Percentiles rank a stretch among this genome's conserved stretches.
phyloP scores from a whole-genome alignment of 139 green algal species.

The Gonium pectorale region DNA sequence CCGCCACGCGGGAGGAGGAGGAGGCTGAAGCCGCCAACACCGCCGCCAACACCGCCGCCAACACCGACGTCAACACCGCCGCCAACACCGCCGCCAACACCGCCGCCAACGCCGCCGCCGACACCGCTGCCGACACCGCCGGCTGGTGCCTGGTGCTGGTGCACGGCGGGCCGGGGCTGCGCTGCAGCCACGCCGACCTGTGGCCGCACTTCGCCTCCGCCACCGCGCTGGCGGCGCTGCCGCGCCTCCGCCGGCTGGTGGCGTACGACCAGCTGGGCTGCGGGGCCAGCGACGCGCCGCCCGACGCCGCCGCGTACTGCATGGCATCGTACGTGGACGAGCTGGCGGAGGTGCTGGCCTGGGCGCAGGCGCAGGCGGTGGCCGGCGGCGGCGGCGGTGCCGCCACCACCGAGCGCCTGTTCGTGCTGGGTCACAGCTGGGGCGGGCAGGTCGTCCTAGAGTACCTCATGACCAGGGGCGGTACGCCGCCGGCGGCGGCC shows the following conservation, averaged over 20 bases:
- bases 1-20: no score
- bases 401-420: background rate
- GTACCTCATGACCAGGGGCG: background rate
- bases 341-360: background rate
- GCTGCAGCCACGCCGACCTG: background rate
- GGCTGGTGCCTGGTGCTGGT: background rate
- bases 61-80: no score
- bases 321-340: background rate
- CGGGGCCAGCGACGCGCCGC: background rate
- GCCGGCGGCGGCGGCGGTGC: no score
- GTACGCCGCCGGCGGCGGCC: background rate
- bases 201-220: background rate
- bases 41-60: no score
- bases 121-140: background rate
- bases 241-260: background rate
- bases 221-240: background rate
- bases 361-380: background rate
- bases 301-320: background rate
- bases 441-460: background rate
- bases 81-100: no score
- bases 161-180: background rate
- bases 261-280: background rate
- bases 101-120: background rate
- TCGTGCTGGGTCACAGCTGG: constrained; percentile 3
- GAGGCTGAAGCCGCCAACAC: no score